Conservation (phyloP, 225 moss, liverwort and hornwort species). For the Straminergon stramineum region DNA sequence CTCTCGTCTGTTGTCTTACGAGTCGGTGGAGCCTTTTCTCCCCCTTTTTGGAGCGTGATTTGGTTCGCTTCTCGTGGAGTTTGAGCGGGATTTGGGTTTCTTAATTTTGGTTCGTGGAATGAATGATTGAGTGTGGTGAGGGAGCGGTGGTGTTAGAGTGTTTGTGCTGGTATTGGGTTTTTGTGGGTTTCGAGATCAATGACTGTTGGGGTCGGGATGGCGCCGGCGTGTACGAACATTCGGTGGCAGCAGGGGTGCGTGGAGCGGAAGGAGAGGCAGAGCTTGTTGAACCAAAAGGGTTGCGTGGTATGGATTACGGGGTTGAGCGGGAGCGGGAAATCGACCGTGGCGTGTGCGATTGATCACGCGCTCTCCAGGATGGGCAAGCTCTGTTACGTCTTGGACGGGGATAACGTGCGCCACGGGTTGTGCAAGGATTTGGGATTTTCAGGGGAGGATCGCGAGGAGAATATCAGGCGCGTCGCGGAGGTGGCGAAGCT, state of each 20-base stretch:
- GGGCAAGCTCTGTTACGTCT: conserved; percentile 66
- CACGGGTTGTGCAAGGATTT: conserved; percentile 74
- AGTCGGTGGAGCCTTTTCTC: not conserved
- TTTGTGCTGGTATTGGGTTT: not conserved
- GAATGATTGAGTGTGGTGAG: not conserved
- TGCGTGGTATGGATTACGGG: conserved; percentile 92
- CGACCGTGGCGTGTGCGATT: conserved; percentile 67
- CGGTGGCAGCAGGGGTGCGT: conserved; percentile 66
- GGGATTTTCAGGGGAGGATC: conserved; percentile 63
- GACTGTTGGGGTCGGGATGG: conserved; percentile 17
- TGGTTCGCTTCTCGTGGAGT: not conserved
- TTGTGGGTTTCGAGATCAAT: not conserved
- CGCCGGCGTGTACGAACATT: conserved; percentile 50
- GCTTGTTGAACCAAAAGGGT: conserved; percentile 57
- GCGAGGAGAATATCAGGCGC: conserved; percentile 84
- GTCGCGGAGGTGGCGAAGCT: conserved; percentile 79
- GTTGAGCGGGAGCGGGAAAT: conserved; percentile 83
- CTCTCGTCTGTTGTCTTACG: not conserved
- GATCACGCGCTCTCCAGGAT: conserved; percentile 51
- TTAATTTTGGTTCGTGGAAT: not conserved
- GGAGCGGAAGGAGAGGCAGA: conserved; percentile 43
- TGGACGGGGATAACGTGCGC: conserved; percentile 87
- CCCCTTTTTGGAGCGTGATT: not conserved
- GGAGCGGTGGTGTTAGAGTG: not conserved
- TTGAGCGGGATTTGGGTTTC: not conserved